Conservation (phyloP, 345 rosid genomes). For the Linum tenue region DNA sequence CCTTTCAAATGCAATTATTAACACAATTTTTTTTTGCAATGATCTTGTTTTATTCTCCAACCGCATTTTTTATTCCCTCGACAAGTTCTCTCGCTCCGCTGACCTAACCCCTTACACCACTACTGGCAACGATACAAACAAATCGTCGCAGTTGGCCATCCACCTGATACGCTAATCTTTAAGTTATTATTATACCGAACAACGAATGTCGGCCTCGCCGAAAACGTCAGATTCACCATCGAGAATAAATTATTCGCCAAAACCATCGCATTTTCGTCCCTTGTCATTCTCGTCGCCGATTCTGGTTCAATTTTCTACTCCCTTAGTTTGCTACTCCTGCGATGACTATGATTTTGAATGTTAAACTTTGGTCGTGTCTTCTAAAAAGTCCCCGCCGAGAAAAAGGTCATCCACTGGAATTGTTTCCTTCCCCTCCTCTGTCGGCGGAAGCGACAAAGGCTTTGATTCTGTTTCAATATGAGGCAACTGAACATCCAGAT, state of each 20-base stretch:
- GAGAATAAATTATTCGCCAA: conserved; percentile 17
- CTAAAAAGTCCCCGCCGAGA: not conserved
- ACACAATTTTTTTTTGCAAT: conserved; percentile 42
- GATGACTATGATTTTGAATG: not conserved
- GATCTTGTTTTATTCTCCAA: conserved; percentile 57
- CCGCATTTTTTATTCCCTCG: conserved; percentile 58
- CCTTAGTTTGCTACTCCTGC: too few species aligned
- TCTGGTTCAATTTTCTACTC: not conserved
- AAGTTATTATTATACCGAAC: conserved; percentile 12
- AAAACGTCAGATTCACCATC: conserved; percentile 43
- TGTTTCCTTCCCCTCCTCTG: not conserved
- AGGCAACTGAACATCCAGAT: conserved; percentile 2
- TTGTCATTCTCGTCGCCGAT: not conserved
- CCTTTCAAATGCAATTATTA: not conserved
- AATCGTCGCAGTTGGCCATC: conserved; percentile 28
- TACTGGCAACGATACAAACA: conserved; percentile 34
- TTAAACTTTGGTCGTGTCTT: not conserved
- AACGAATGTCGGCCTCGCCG: conserved; percentile 32
- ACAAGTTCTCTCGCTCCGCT: conserved; percentile 31
- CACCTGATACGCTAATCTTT: too few species aligned
- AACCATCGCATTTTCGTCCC: not conserved
- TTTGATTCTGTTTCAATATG: conserved; percentile 4
- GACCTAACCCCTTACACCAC: not conserved
- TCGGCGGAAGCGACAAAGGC: not conserved
- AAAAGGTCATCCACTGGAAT: not conserved